Percentiles rank a stretch among this genome's conserved stretches.
phyloP scores from a whole-genome alignment of 176 grass and related monocot genomes.

The Phoenix dactylifera region DNA sequence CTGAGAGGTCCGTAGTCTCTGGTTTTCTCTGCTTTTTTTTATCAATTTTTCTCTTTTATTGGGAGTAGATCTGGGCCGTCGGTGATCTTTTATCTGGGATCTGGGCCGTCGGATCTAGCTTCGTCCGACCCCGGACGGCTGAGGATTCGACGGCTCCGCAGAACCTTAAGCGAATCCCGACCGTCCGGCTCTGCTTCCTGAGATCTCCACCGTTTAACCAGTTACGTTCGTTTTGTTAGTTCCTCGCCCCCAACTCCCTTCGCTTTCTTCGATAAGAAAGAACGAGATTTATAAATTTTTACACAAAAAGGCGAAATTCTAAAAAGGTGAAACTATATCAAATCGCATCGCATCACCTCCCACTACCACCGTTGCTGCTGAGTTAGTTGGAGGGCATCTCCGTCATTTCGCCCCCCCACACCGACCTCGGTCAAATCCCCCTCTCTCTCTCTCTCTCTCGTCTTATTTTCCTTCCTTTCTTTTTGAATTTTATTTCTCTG shows the following conservation, averaged over 20 bases:
- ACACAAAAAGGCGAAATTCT: too few relatives aligned
- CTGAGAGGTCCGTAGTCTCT: not conserved
- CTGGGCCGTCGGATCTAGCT: too few relatives aligned
- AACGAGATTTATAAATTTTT: too few relatives aligned
- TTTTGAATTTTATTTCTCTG: too few relatives aligned
- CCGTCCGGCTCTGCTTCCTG: conserved; percentile 5
- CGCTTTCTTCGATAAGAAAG: not conserved
- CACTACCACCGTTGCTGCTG: too few relatives aligned
- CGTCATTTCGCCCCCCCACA: not conserved
- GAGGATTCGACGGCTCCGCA: too few relatives aligned
- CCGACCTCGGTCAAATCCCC: not conserved
- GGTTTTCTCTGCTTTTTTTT: too few relatives aligned
- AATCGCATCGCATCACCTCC: not conserved
- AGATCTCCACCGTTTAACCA: not conserved
- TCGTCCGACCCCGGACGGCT: too few relatives aligned
- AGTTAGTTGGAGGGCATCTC: not conserved
- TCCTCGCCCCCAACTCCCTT: not conserved
- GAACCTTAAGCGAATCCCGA: not conserved
- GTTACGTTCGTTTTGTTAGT: not conserved
- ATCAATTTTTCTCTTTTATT: too few relatives aligned
- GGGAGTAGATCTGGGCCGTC: not conserved
- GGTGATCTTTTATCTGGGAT: not conserved
- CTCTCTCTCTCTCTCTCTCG: not conserved
- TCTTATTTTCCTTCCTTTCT: not conserved
- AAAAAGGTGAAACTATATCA: not conserved